Evolutionary conservation across 1,139 yeast genomes (phyloP).

Genomic region (Magnusiomyces suaveolens): DNA sequence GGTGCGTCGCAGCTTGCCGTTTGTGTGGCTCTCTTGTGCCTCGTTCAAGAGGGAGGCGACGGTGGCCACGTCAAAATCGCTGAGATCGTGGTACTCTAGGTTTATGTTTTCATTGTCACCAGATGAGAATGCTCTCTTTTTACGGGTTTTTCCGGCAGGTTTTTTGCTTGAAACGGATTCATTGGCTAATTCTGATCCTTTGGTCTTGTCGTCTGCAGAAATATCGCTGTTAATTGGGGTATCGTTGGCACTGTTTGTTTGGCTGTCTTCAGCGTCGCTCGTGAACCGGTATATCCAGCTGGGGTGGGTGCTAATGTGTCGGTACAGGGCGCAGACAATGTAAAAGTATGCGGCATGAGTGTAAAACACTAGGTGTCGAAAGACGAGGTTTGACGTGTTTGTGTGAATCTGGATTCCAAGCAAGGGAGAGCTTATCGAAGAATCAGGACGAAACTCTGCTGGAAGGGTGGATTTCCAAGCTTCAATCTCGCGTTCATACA

Average conservation of each 20-base stretch:
- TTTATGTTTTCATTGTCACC: too few species aligned
- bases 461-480: slow-evolving; percentile 24
- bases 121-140: too few species aligned
- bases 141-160: too few species aligned
- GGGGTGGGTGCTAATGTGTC: slow-evolving; percentile 28
- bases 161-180: too few species aligned
- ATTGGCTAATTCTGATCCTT: background rate
- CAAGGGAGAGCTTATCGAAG: background rate
- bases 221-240: background rate
- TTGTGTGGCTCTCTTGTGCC: background rate
- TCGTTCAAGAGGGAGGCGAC: background rate
- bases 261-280: background rate
- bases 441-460: background rate
- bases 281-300: slow-evolving; percentile 22
- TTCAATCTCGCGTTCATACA: slow-evolving; percentile 28
- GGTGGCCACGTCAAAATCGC: background rate
- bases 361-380: background rate
- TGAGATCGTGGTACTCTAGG: background rate
- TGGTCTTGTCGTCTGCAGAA: background rate
- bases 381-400: background rate
- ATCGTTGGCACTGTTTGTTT: background rate
- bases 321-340: slow-evolving; percentile 22
- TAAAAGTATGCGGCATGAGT: slow-evolving; percentile 22
- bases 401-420: background rate
- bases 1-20: background rate